phyloP scores from a whole-genome alignment of 164 flowering plant species.

The Umbilicus rupestris region DNA sequence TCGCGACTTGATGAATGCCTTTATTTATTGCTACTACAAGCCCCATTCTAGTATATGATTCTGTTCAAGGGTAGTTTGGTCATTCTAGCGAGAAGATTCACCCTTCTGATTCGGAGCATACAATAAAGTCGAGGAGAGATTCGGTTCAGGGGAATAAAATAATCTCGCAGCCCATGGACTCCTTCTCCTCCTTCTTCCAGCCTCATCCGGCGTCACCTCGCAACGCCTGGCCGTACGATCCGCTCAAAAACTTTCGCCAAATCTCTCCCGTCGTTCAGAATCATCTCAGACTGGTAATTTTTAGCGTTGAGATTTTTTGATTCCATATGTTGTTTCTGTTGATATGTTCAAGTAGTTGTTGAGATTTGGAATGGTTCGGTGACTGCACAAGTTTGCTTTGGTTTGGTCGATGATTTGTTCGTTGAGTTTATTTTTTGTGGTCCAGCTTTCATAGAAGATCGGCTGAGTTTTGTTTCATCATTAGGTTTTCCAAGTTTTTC shows the following conservation, averaged over 20 bases:
- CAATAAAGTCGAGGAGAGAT: neutral
- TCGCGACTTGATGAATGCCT: too few relatives aligned
- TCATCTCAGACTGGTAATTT: slow-evolving; percentile 47
- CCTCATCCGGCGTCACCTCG: slow-evolving; percentile 27
- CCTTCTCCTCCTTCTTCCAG: slow-evolving; percentile 46
- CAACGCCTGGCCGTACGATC: slow-evolving; percentile 35
- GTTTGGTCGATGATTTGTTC: neutral
- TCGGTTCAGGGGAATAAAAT: neutral
- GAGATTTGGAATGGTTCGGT: neutral
- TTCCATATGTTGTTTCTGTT: neutral
- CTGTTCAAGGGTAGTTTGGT: neutral
- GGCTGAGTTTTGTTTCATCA: too few relatives aligned
- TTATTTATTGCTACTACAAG: too few relatives aligned
- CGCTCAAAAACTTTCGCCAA: slow-evolving; percentile 55
- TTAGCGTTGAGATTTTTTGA: neutral
- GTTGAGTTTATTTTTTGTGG: neutral
- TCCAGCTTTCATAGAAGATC: too few relatives aligned
- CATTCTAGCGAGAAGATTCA: neutral
- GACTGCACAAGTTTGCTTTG: neutral
- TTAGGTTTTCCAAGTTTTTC: too few relatives aligned
- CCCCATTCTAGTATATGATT: too few relatives aligned
- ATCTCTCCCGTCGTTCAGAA: slow-evolving; percentile 56
- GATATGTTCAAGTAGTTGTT: neutral
- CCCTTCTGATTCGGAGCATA: neutral
- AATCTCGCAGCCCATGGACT: slow-evolving; percentile 25